Evolutionary conservation across 768 basidiomycete species (phyloP).

Genomic region (Termitomyces sp.): DNA sequence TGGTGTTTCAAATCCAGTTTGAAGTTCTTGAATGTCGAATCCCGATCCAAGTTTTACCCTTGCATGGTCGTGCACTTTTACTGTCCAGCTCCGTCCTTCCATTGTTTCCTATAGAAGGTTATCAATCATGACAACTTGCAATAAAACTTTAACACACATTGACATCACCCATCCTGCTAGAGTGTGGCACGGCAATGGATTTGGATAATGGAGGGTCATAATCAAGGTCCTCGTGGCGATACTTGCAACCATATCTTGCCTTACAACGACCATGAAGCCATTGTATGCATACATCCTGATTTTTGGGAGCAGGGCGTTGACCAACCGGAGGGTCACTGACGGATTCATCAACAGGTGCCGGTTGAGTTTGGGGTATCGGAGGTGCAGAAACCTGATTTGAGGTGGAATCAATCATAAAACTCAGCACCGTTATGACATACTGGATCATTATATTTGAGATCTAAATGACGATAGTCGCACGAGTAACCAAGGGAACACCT

Average conservation of each 20-base stretch:
- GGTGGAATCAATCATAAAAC: not conserved
- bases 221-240: constrained; percentile 27
- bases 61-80: constrained; percentile 49
- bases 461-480: constrained; percentile 20
- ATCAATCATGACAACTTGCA: not conserved
- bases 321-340: constrained; percentile 15
- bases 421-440: constrained; percentile 5
- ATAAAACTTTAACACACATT: not conserved
- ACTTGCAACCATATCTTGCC: constrained; percentile 22
- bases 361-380: not conserved
- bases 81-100: constrained; percentile 11
- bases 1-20: constrained; percentile 67
- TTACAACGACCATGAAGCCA: constrained; percentile 25
- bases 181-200: not conserved
- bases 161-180: not conserved
- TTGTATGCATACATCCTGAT: constrained; percentile 17
- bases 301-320: constrained; percentile 12
- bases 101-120: not conserved
- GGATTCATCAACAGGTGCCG: not conserved
- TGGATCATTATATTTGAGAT: constrained; percentile 19
- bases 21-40: constrained; percentile 50
- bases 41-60: constrained; percentile 55
- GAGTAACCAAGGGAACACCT: constrained; percentile 17
- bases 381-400: not conserved
- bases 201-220: constrained; percentile 17